Base-by-base conservation (phyloP, 345 rosid species). In the Brassica rapa region DNA sequence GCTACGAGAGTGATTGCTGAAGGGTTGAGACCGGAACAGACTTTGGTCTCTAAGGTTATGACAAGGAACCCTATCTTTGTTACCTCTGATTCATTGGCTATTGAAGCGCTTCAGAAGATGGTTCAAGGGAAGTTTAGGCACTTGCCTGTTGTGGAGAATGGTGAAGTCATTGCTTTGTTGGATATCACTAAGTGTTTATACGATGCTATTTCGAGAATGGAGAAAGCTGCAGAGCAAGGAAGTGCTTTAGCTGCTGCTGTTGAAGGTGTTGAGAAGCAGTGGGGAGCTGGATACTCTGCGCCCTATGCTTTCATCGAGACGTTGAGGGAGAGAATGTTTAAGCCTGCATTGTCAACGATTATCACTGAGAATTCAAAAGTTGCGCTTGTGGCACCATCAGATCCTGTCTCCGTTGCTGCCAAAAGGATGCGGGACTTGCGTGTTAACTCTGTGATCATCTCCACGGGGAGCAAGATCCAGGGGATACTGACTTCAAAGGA, bases 41-140 rank as follows among this genome's bases (percentile, higher is more conserved):
- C 99, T 5, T 21, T 82, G 29, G 94, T 96, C 27, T 96, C 99
- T 9, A 90, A 90, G 81, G 84, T 96, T 53, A 96, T 96, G 99
- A 96, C 99, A 0, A 86, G 94, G 77, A 90, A 89, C 72, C 99
- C 99, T 37, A 85, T 91, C 74, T 96, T 93, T 78, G 98, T 96
- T 8, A 83, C 89, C 0, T 86, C 98, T 0, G 99, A 90, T 82
- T 80, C 99, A 0, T 83, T 91, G 73, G 99, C 99, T 19, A 86
- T 91, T 5, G 99, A 91, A 64, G 99, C 99, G 14, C 97, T 96
- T 75, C 98, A 93, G 82, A 93, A 90, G 84, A 96, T 96, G 99
- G 90, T 93, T 56, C 98, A 90, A 81, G 99, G 99, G 37, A 96
- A 93, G 78, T 93, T 96, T 70, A 90, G 97, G 82, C 98, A 96